Conservation (phyloP, 768 basidiomycete genomes). For the Trametes maxima region DNA sequence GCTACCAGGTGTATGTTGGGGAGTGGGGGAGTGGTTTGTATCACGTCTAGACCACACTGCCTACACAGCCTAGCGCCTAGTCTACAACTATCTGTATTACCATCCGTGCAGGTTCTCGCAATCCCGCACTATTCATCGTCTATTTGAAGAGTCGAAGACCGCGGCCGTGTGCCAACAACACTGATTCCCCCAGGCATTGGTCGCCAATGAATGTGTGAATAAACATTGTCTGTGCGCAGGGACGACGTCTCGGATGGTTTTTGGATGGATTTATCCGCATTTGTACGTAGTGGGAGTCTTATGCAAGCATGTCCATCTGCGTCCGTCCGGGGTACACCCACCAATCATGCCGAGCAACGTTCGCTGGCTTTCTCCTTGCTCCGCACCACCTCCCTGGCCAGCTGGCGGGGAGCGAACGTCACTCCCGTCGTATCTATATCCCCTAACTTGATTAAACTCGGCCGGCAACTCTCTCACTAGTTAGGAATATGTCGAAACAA, state of each 20-base stretch:
- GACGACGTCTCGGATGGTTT: not conserved
- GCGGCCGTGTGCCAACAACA: too few relatives aligned
- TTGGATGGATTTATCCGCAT: not conserved
- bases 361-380: constrained; percentile 7
- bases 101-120: too few relatives aligned
- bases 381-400: not conserved
- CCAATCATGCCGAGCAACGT: constrained; percentile 25
- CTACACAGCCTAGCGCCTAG: too few relatives aligned
- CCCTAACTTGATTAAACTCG: not conserved
- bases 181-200: too few relatives aligned
- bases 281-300: constrained; percentile 20
- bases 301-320: constrained; percentile 16
- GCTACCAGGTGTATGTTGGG: too few relatives aligned
- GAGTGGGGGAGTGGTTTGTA: too few relatives aligned
- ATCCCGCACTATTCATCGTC: too few relatives aligned
- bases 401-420: not conserved
- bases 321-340: constrained; percentile 2
- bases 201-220: not conserved
- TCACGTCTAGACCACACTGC: too few relatives aligned
- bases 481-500: constrained; percentile 16
- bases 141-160: too few relatives aligned
- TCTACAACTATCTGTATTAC: too few relatives aligned
- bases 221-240: not conserved
- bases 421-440: not conserved
- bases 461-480: not conserved